Percentiles rank a stretch among this genome's conserved stretches.
These are phyloP conservation scores for Heterobasidion parviporum DNA, from an alignment of 1,284 basidiomycete species.

Conservation along the genomic window DNA sequence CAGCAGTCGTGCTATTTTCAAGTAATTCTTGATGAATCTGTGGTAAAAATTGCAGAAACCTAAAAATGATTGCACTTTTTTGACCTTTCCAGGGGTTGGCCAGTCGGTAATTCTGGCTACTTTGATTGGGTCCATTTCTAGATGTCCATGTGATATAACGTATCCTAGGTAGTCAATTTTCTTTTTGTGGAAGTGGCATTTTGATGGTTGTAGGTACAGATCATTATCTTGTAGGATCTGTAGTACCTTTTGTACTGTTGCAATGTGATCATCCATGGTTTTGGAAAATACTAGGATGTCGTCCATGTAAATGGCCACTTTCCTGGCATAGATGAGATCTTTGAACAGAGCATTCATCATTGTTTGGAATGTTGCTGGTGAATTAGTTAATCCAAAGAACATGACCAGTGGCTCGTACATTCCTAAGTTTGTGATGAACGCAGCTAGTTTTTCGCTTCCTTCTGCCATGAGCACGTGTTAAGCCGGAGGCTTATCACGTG, in stretches of 20 bases:
- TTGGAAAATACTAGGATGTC: conserved; percentile 17
- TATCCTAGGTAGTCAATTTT: conserved; percentile 31
- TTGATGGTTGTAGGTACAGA: conserved; percentile 26
- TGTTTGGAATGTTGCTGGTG: conserved; percentile 15
- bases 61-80: conserved; percentile 24
- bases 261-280: conserved; percentile 8
- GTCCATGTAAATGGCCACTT: conserved; percentile 19
- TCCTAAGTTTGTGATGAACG: conserved; percentile 19
- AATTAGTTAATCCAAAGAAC: conserved; percentile 21
- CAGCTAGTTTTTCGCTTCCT: background rate
- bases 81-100: conserved; percentile 20
- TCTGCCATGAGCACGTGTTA: too few species aligned
- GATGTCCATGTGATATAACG: conserved; percentile 16
- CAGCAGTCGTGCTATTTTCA: conserved; percentile 20
- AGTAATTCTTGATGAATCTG: conserved; percentile 28
- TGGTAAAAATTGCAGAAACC: conserved; percentile 34
- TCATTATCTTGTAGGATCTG: conserved; percentile 19
- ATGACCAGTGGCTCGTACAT: conserved; percentile 19
- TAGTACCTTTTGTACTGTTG: conserved; percentile 22
- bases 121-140: conserved; percentile 29
- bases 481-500: too few species aligned
- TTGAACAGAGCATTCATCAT: conserved; percentile 17
- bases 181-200: conserved; percentile 26
- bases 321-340: conserved; percentile 13
- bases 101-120: conserved; percentile 23